Evolutionary conservation across 257 asterid species (phyloP), one percentile per base, ranked within the genome.

Genomic region (Verbena officinalis): DNA sequence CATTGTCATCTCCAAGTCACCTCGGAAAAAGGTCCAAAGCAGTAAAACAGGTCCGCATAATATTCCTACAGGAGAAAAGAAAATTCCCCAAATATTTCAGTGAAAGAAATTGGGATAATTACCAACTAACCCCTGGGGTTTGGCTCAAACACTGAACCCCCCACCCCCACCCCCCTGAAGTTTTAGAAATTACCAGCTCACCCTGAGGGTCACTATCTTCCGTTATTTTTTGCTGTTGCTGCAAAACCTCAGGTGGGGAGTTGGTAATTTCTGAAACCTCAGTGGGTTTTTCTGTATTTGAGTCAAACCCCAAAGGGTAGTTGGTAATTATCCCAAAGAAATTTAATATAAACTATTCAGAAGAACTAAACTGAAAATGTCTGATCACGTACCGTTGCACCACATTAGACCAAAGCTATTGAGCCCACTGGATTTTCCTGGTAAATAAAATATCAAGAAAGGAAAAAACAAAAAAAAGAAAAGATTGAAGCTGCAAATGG

Each of bases 361-460:
- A 30, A 44, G 27, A 64, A n/a, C 7, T 24, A 9, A 49, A 20
- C 55, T 46, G 20, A 23, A 62, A 66, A 11, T 15, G 48, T 56
- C 54, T 34, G 55, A 46, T 45, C 45, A 81, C 83, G 33, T 72
- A 87, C 97, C 96, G 33, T 91, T 91, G 85, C 97, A 91, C 97
- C 97, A 91, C 97, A 91, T 91, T 49, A 91, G 96, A 53, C 97
- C 97, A 70, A 90, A 90, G 80, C 90, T 90, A 75, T 84, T 90
- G 73, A 90, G 97, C 55, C 95, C 96, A 60, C 96, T 84, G 55
- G 97, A 82, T 74, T 91, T 91, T 75, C 97, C 97, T 88, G 93
- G 46, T 10, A 39, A 21, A 54, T 48, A 55, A 63, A 34, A 46
- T 54, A 50, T 82, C 66, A 77, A 27, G 75, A 65, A 62, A 62